phyloP scores from a whole-genome alignment of 2,329 filamentous ascomycete species.

The Thelonectria olida region DNA sequence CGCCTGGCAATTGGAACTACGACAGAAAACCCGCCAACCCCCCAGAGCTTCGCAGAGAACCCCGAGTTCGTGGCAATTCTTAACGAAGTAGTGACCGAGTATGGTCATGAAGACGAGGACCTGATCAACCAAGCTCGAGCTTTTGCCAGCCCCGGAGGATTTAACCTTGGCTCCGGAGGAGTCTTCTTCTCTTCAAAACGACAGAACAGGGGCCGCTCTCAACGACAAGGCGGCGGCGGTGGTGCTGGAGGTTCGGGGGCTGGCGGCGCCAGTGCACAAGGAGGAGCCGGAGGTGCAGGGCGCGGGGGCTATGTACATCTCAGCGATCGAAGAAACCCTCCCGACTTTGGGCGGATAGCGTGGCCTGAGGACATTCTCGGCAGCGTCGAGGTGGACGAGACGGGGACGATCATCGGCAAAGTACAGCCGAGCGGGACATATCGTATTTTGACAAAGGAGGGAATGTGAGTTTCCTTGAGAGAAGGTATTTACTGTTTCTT shows the following conservation, averaged over 20 bases:
- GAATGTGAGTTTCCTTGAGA: conserved; percentile 66
- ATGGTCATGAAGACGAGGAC: conserved; percentile 66
- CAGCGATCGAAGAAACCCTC: conserved; percentile 70
- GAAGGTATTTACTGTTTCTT: background rate
- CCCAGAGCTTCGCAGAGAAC: conserved; percentile 68
- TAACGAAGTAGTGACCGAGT: conserved; percentile 62
- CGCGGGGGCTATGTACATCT: conserved; percentile 72
- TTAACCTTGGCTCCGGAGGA: conserved; percentile 61
- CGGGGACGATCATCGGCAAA: conserved; percentile 65
- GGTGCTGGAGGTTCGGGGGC: conserved; percentile 57
- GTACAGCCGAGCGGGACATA: conserved; percentile 71
- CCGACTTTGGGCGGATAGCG: conserved; percentile 73
- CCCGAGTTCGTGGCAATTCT: conserved; percentile 67
- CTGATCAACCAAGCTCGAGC: conserved; percentile 66
- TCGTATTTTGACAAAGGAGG: conserved; percentile 70
- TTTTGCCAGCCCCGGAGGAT: conserved; percentile 66
- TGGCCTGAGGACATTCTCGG: conserved; percentile 77
- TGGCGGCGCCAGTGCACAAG: conserved; percentile 67
- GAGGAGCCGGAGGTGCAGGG: conserved; percentile 68
- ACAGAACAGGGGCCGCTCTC: conserved; percentile 44
- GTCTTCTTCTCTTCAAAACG: conserved; percentile 58
- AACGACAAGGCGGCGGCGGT: conserved; percentile 49
- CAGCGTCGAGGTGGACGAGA: conserved; percentile 69
- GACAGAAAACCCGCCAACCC: conserved; percentile 67
- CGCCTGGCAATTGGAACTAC: conserved; percentile 68